Percentiles rank a stretch among this genome's conserved stretches.
phyloP scores from a whole-genome alignment of 1,284 basidiomycete genomes.

The Cryptococcus deneoformans region DNA sequence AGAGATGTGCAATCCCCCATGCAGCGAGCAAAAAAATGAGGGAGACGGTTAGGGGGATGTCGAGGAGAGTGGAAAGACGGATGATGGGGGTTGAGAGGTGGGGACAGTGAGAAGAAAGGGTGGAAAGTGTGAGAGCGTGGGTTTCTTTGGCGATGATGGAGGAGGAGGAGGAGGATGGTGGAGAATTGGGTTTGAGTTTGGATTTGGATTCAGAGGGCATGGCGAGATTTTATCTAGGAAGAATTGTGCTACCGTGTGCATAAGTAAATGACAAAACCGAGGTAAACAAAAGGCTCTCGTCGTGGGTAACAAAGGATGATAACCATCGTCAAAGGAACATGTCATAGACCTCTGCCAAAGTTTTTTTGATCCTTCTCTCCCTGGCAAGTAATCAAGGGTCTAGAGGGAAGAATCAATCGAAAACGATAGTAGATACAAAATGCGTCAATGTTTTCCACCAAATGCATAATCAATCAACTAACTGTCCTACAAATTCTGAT shows the following conservation, averaged over 20 bases:
- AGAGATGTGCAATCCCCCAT: slow-evolving; percentile 14
- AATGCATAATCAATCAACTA: neutral
- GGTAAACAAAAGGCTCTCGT: no score
- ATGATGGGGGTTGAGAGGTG: slow-evolving; percentile 7
- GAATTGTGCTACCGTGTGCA: no score
- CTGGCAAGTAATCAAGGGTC: neutral
- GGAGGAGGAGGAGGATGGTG: neutral
- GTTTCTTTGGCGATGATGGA: slow-evolving; percentile 5
- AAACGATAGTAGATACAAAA: no score
- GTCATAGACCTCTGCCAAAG: neutral
- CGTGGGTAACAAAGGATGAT: no score
- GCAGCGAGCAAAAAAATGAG: slow-evolving; percentile 5
- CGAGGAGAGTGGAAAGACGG: slow-evolving; percentile 6
- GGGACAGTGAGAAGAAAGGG: slow-evolving; percentile 13
- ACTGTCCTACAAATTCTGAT: neutral
- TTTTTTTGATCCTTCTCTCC: neutral
- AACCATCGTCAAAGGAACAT: no score
- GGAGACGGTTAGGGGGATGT: neutral
- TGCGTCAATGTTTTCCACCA: neutral
- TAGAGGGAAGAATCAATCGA: no score
- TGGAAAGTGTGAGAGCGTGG: neutral
- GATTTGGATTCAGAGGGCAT: neutral
- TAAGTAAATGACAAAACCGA: no score
- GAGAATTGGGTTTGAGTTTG: neutral
- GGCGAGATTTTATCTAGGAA: no score